These are phyloP conservation scores for Fremontodendron californicum DNA, from an alignment of 345 rosid genomes.

Conservation along the genomic window DNA sequence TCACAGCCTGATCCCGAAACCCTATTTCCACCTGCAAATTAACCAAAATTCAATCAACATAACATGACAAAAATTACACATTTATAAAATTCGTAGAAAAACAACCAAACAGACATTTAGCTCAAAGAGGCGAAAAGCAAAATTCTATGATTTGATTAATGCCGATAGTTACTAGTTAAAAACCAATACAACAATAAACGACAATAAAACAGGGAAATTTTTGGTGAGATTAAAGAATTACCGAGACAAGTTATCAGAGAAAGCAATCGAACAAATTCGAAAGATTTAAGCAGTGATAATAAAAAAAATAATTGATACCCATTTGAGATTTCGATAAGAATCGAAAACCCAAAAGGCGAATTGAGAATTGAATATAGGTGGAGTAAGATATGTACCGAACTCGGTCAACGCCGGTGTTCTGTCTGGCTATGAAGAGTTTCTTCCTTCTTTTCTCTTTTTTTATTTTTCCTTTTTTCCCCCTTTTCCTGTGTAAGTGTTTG, in stretches of 20 bases:
- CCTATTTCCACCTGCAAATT: conserved; percentile 10
- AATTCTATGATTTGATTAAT: not conserved
- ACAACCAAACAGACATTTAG: not conserved
- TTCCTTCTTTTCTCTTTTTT: not conserved
- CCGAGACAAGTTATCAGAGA: not conserved
- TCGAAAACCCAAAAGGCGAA: conserved; percentile 7
- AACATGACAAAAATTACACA: not conserved
- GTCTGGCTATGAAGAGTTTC: not conserved
- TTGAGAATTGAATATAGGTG: not conserved
- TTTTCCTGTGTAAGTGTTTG: too few species aligned
- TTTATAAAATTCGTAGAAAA: not conserved
- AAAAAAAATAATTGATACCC: not conserved
- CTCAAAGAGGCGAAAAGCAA: not conserved
- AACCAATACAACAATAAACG: not conserved
- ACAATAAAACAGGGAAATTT: not conserved
- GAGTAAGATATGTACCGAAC: not conserved
- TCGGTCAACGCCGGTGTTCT: not conserved
- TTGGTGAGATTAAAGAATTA: not conserved
- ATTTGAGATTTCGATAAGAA: not conserved
- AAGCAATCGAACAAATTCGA: not conserved
- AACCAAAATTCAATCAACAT: conserved; percentile 17
- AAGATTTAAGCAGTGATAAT: not conserved
- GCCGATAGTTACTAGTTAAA: not conserved
- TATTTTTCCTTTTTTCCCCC: not conserved
- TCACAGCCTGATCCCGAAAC: conserved; percentile 23